These are phyloP conservation scores for Mucor mucedo DNA, from an alignment of 371 early-diverging fungal species.

Conservation along the genomic window DNA sequence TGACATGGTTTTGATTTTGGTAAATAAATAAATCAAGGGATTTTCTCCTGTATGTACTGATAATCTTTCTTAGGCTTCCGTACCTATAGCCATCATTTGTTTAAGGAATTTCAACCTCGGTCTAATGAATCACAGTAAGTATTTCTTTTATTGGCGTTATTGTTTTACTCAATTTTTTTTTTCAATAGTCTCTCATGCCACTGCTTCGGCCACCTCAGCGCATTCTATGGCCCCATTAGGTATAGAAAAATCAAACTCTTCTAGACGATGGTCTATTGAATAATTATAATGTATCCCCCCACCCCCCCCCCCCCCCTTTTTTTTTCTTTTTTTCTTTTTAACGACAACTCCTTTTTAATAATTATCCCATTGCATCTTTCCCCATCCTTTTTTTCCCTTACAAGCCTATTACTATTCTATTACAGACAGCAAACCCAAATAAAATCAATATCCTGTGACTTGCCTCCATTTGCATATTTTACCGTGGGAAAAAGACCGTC, in stretches of 20 bases:
- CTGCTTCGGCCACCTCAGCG: constrained; percentile 33
- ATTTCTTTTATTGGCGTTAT: background rate
- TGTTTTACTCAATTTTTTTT: background rate
- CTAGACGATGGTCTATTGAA: constrained; percentile 44
- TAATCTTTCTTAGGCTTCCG: constrained; percentile 23
- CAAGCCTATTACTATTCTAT: no score
- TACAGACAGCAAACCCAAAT: no score
- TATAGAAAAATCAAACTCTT: constrained; percentile 31
- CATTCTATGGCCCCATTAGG: constrained; percentile 38
- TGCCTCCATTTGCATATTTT: no score
- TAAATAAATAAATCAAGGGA: constrained; percentile 11
- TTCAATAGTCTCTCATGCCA: constrained; percentile 34
- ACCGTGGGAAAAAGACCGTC: no score
- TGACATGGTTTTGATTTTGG: constrained; percentile 38
- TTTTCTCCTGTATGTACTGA: background rate
- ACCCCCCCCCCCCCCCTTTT: background rate
- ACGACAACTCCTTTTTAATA: background rate
- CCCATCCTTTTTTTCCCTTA: background rate
- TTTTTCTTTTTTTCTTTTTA: background rate
- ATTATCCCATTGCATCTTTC: constrained; percentile 4
- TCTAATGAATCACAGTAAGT: constrained; percentile 43
- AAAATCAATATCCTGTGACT: no score
- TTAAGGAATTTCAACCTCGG: constrained; percentile 37
- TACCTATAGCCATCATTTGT: constrained; percentile 34
- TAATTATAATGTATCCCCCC: constrained; percentile 14